These are phyloP conservation scores for Salix viminalis DNA, from an alignment of 345 rosid species.

Conservation along the genomic window DNA sequence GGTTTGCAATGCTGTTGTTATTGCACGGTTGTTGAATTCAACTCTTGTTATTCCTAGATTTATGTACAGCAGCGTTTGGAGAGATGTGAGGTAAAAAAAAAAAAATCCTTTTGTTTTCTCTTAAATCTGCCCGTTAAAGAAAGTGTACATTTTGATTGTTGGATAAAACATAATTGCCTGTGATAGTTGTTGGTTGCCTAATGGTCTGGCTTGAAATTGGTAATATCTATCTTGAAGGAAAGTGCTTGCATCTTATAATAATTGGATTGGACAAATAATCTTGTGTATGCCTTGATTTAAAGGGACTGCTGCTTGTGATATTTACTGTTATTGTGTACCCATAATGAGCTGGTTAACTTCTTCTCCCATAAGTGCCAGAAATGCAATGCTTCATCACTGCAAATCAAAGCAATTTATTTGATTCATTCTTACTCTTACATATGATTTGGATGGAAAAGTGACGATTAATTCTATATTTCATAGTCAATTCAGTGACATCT, in stretches of 20 bases:
- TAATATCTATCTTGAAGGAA: neutral
- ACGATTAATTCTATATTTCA: constrained; percentile 16
- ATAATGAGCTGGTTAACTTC: neutral
- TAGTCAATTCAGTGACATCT: constrained; percentile 90
- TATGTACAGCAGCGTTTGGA: constrained; percentile 95
- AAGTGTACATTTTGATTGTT: neutral
- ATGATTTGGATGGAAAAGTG: constrained; percentile 19
- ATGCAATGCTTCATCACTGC: neutral
- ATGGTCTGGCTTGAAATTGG: neutral
- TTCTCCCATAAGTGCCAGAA: neutral
- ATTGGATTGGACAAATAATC: neutral
- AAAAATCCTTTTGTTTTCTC: neutral
- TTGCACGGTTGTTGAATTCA: constrained; percentile 80
- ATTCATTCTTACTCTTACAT: neutral
- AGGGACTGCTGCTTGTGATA: neutral
- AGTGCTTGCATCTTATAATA: neutral
- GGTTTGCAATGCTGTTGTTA: constrained; percentile 89
- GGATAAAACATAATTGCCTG: neutral
- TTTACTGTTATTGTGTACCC: neutral
- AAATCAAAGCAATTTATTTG: neutral
- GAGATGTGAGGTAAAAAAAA: constrained; percentile 76
- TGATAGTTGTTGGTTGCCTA: neutral
- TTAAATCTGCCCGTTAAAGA: neutral
- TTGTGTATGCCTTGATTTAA: neutral
- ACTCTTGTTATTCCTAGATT: constrained; percentile 86